Conservation (phyloP, 2,329 filamentous ascomycete species). For the Talaromyces sp. region DNA sequence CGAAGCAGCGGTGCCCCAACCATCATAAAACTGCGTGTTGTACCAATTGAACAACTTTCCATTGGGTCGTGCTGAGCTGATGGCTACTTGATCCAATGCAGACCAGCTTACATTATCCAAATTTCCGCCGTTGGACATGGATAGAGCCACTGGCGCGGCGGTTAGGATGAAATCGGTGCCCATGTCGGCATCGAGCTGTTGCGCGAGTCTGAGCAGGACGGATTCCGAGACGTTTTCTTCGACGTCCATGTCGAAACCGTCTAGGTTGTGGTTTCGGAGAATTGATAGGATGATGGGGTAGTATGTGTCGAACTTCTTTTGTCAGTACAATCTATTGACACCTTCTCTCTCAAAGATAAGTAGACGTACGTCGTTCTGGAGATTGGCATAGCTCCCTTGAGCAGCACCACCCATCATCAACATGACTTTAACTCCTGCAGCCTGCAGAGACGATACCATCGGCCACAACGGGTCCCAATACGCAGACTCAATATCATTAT, state of each 20-base stretch:
- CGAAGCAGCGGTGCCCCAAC: constrained; percentile 64
- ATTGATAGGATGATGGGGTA: constrained; percentile 45
- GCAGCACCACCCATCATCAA: constrained; percentile 57
- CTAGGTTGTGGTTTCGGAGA: constrained; percentile 33
- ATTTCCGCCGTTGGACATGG: constrained; percentile 45
- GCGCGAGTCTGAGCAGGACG: constrained; percentile 43
- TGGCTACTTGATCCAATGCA: constrained; percentile 56
- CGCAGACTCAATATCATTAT: constrained; percentile 39
- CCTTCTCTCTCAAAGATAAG: no score
- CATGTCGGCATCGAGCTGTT: constrained; percentile 60
- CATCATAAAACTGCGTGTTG: constrained; percentile 80
- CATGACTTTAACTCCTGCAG: constrained; percentile 52
- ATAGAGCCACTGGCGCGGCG: constrained; percentile 71
- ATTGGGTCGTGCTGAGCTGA: constrained; percentile 38
- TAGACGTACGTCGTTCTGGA: constrained; percentile 31
- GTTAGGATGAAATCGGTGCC: constrained; percentile 64
- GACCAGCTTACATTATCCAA: constrained; percentile 74
- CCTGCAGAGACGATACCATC: constrained; percentile 51
- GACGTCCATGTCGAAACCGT: constrained; percentile 49
- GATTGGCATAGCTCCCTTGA: constrained; percentile 47
- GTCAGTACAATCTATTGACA: no score
- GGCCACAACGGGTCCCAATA: constrained; percentile 42
- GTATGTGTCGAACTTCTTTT: constrained; percentile 46
- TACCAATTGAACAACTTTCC: constrained; percentile 69
- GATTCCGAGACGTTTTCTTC: constrained; percentile 42